phyloP scores from a whole-genome alignment of 805 yeast species.

The Lipomyces chichibuensis region DNA sequence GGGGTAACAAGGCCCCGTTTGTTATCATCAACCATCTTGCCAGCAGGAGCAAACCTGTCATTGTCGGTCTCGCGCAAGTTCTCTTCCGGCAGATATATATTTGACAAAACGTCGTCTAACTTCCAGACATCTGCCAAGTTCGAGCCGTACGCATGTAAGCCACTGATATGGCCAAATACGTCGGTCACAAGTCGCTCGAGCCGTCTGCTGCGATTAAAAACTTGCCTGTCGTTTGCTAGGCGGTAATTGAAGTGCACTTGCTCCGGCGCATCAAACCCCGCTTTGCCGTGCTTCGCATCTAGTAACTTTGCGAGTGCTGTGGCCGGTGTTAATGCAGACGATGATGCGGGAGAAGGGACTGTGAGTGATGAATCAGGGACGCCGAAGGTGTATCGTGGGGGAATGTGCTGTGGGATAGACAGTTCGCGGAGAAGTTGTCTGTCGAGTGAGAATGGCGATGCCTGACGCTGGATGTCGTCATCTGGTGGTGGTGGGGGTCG shows the following conservation, averaged over 20 bases:
- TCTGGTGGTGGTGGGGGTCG: background rate
- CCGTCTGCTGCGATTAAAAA: background rate
- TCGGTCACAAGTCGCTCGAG: background rate
- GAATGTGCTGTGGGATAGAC: background rate
- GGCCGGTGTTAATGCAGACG: background rate
- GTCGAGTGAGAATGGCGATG: background rate
- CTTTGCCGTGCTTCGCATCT: background rate
- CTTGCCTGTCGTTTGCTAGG: background rate
- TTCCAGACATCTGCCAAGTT: background rate
- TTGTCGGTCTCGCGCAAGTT: background rate
- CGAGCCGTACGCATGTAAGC: background rate
- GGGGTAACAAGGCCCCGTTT: background rate
- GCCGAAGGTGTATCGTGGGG: slow-evolving; percentile 3
- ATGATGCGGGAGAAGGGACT: background rate
- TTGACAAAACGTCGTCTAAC: background rate
- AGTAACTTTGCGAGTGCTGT: background rate
- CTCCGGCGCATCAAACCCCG: slow-evolving; percentile 1
- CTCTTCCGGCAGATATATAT: background rate
- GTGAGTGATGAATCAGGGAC: background rate
- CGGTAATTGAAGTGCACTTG: slow-evolving; percentile 3
- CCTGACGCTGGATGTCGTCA: background rate
- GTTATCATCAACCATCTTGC: background rate
- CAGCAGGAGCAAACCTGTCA: background rate
- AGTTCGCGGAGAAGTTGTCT: slow-evolving; percentile 6
- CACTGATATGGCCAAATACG: background rate